Evolutionary conservation across 176 grass and related monocot species (phyloP).

Genomic region (Triticum aestivum): IWGSC_CS_RefSeq_v2.1 NC_057803.1:67178326-67178825

Average conservation of each 20-base stretch:
- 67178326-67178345: neutral
- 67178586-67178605: neutral
- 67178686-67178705: neutral
- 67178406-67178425: neutral
- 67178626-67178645: neutral
- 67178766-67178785: neutral
- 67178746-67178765: neutral
- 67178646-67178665: neutral
- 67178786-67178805: neutral
- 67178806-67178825: neutral
- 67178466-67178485: neutral
- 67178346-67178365: neutral
- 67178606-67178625: neutral
- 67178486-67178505: neutral
- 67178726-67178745: neutral
- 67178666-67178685: neutral
- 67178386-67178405: neutral
- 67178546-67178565: neutral
- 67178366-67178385: neutral
- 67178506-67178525: neutral
- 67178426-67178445: neutral
- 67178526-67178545: neutral
- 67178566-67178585: neutral
- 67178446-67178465: accelerated
- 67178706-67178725: neutral